Base-by-base conservation (phyloP, 768 basidiomycete species). In the Aureoboletus auriporus region DNA sequence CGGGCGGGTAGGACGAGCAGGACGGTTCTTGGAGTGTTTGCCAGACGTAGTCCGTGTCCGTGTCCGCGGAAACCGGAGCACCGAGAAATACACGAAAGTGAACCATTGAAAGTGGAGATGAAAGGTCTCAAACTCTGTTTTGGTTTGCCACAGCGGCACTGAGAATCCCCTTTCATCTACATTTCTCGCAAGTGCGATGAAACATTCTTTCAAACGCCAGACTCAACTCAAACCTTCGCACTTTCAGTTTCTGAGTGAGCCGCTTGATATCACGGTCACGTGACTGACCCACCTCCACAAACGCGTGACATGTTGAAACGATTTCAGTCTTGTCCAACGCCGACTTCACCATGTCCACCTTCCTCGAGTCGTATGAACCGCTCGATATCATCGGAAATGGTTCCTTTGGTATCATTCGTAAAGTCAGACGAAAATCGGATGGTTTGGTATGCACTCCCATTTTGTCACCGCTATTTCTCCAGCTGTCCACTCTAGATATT, bases 321-420 rank as follows among this genome's bases (percentile, higher is more conserved):
- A 54, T 65, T 59, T 65, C 44, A 36, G 46, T 58, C 55, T 43
- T 14, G 60, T 52, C 65, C 41, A 52, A 27, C 17, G 36, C 29
- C 44, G 37, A 39, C 41, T 47, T 9, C 26, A 39, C n/a, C 45
- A 68, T 67, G 65, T 49, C 54, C 11, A 38, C 47, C 1, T 82
- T 83, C 56, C 73, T 94, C 17, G 88, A 89, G 57, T 77, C 79
- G 42, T 98, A 95, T 61, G 91, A 93, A 52, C 75, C 90, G 7
- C 75, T 93, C 40, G 93, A 94, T 55, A 77, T 96, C 49, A 95
- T 99, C 40, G 96, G 96, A 5, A 97, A 94, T 59, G 96, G 96
- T 26, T 90, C 89, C 5, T 99, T 99, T 73, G 96, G 96, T 2
- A 90, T 98, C 52, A 99, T 99, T 55, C 83, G 93, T 51, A 97